Base-by-base conservation (phyloP, 2,329 filamentous ascomycete species). In the Anisogramma anomala region DNA sequence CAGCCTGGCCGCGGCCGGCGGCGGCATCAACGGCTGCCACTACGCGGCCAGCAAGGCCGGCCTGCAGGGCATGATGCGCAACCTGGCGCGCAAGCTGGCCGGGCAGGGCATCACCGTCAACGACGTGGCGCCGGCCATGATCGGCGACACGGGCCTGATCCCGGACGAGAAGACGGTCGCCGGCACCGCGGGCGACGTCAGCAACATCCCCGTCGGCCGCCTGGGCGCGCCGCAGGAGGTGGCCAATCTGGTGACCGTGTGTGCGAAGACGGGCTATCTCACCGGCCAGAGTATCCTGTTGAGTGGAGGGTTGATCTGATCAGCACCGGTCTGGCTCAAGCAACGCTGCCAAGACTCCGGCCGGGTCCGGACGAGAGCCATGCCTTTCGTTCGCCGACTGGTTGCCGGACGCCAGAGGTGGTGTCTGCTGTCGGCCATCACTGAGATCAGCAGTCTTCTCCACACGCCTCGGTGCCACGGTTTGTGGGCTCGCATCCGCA, bases 121-220 rank as follows among this genome's bases (percentile, higher is more conserved):
- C 45, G 76, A 80, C 48, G 73, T 82, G n/a, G 74, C 75, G 3
- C 77, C 77, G 0, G 77, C 77, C 3, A 80, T 82, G 74, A 80
- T 82, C 48, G 76, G 74, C 3, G 69, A 72, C 17, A 77, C 72
- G 3, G 72, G 72, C 1, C 74, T 80, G 74, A 74, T 80, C 31
- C 72, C 73, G 2, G 66, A 73, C 45, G 69, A 69, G 30, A 67
- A 72, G 47, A 55, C 53, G 11, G 58, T 69, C 13, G 58, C 59
- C 49, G 68, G 69, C 15, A 72, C 71, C 38, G 67, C 74, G 0
- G 75, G 75, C 0, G 70, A 78, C 48, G 71, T 74, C 18, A 69
- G 63, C 48, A 70, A 70, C 20, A 79, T 79, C 32, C 76, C 76
- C 0, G 63, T 79, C 2, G 71, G 72, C 2, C 61, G 75, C 32